phyloP scores from a whole-genome alignment of 2,329 filamentous ascomycete genomes.

The Scopulariopsis brevicaulis region DNA sequence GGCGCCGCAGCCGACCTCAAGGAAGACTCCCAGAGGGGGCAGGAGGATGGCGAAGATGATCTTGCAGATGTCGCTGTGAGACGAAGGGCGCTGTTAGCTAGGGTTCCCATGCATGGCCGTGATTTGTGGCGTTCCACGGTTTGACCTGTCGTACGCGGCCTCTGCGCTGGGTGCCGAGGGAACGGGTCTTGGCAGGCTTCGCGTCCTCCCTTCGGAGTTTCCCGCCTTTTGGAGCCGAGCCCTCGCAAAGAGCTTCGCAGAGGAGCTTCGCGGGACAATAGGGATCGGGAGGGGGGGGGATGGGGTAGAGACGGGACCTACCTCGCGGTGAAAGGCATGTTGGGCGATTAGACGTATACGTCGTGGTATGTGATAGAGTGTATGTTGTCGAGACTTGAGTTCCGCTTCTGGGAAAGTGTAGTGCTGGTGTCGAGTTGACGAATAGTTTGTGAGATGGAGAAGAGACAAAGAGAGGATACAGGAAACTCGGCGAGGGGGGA shows the following conservation, averaged over 20 bases:
- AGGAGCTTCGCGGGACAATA: neutral
- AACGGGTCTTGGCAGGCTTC: too few relatives aligned
- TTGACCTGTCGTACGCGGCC: neutral
- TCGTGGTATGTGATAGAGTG: neutral
- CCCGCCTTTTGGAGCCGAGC: too few relatives aligned
- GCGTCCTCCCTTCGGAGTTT: too few relatives aligned
- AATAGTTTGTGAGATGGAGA: neutral
- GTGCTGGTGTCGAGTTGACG: neutral
- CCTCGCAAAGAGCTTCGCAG: neutral
- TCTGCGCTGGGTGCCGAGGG: too few relatives aligned
- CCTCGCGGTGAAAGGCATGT: slow-evolving; percentile 49
- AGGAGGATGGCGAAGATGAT: slow-evolving; percentile 81
- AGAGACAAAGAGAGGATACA: neutral
- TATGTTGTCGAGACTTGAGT: neutral
- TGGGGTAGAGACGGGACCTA: slow-evolving; percentile 19
- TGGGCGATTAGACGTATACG: slow-evolving; percentile 13
- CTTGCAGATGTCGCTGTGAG: slow-evolving; percentile 46
- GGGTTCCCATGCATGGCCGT: neutral
- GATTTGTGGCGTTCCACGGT: neutral
- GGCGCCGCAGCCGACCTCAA: slow-evolving; percentile 80
- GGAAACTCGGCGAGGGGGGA: neutral
- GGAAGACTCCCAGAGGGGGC: slow-evolving; percentile 84
- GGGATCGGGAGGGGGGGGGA: neutral
- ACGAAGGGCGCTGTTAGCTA: slow-evolving; percentile 3
- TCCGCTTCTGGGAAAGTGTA: neutral